These are phyloP conservation scores for Leccinum broughii DNA, from an alignment of 768 basidiomycete species.

Conservation along the genomic window DNA sequence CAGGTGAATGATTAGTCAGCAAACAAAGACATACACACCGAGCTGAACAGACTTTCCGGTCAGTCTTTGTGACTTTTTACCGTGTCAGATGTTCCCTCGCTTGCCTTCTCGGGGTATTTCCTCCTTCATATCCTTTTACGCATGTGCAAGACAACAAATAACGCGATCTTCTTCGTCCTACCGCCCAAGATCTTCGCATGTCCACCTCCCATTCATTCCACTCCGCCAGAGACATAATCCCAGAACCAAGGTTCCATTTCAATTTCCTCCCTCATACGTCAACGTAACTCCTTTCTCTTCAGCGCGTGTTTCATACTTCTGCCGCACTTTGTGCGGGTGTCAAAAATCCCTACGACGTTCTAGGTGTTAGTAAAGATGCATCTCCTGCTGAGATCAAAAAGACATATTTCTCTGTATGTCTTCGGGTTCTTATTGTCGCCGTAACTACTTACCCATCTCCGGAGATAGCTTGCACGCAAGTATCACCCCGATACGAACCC, in stretches of 20 bases:
- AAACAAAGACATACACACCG: constrained; percentile 21
- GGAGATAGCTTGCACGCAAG: constrained; percentile 88
- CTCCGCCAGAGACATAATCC: constrained; percentile 17
- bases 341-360: constrained; percentile 89
- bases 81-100: constrained; percentile 50
- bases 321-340: constrained; percentile 46
- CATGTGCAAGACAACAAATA: constrained; percentile 46
- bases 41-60: not conserved
- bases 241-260: constrained; percentile 42
- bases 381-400: constrained; percentile 92
- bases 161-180: constrained; percentile 39
- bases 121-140: constrained; percentile 56
- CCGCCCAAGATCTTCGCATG: constrained; percentile 39
- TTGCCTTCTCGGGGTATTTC: constrained; percentile 50
- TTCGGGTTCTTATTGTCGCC: constrained; percentile 11
- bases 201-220: constrained; percentile 18
- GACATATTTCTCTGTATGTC: constrained; percentile 86
- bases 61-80: not conserved
- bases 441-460: constrained; percentile 16
- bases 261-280: constrained; percentile 11
- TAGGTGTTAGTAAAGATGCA: constrained; percentile 86
- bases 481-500: constrained; percentile 98
- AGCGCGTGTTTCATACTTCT: constrained; percentile 82
- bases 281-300: constrained; percentile 21
- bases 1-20: constrained; percentile 19